Conservation (phyloP, 148 eudicot genomes). For the Rhododendron williamsianum region DNA sequence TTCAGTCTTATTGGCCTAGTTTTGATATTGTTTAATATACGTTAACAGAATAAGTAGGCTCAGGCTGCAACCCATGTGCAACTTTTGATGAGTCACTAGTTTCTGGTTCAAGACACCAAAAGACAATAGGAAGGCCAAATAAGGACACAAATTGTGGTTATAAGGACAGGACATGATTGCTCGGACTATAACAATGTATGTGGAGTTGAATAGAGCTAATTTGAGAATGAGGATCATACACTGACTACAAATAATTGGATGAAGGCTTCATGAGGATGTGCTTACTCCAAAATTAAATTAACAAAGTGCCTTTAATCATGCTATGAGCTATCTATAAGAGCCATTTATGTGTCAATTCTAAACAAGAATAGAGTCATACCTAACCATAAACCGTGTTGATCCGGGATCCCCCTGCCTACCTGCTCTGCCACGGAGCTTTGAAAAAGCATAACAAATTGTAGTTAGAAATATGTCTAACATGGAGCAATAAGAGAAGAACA, state of each 20-base stretch:
- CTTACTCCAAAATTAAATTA: not conserved
- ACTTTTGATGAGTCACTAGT: not conserved
- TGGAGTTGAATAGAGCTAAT: not conserved
- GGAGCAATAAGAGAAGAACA: not conserved
- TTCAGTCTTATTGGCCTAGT: not conserved
- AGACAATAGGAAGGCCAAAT: not conserved
- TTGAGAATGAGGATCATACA: not conserved
- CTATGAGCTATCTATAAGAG: not conserved
- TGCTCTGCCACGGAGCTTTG: conserved; percentile 97
- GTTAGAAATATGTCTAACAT: conserved; percentile 3
- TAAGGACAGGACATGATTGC: not conserved
- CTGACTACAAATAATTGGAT: not conserved
- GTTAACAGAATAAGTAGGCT: not conserved
- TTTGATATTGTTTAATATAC: not conserved
- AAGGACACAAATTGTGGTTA: not conserved
- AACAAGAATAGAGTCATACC: conserved; percentile 34
- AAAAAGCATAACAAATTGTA: conserved; percentile 12
- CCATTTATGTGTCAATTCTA: not conserved
- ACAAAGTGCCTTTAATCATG: not conserved
- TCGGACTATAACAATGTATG: not conserved
- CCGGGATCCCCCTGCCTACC: conserved; percentile 99
- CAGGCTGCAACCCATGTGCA: not conserved
- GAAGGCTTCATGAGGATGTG: not conserved
- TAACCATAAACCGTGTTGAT: conserved; percentile 93
- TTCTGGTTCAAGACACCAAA: not conserved